Percentiles rank a stretch among this genome's conserved stretches.
phyloP scores from a whole-genome alignment of 345 rosid species.

The Linum usitatissimum region DNA sequence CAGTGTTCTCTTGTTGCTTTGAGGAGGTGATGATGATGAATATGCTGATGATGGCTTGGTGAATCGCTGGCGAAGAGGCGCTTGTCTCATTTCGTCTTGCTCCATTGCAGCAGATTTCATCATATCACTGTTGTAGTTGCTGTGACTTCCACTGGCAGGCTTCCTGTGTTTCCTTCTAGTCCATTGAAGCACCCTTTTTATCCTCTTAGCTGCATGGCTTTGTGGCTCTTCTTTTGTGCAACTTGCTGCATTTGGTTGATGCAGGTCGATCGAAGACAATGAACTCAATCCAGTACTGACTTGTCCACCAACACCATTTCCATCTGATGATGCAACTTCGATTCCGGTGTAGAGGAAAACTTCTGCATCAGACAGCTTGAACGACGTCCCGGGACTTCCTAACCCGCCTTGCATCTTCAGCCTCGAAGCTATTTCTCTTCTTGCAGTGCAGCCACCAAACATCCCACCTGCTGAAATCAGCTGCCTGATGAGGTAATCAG shows the following conservation, averaged over 20 bases:
- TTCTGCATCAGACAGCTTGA: conserved; percentile 58
- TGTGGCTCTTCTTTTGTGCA: conserved; percentile 35
- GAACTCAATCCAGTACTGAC: conserved; percentile 37
- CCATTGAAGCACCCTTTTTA: conserved; percentile 62
- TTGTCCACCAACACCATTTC: conserved; percentile 23
- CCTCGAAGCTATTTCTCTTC: conserved; percentile 53
- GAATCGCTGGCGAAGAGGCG: conserved; percentile 4
- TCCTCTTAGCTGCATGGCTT: conserved; percentile 40
- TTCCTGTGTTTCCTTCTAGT: conserved; percentile 39
- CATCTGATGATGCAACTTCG: conserved; percentile 29
- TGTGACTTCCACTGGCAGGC: conserved; percentile 2
- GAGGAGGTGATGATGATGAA: neutral
- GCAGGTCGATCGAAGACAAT: conserved; percentile 32
- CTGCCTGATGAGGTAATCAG: conserved; percentile 52
- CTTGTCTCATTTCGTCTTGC: neutral
- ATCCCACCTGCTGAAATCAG: conserved; percentile 74
- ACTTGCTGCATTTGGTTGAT: conserved; percentile 19
- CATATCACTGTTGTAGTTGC: too few species aligned
- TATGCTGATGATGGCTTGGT: neutral
- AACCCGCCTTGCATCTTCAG: conserved; percentile 58
- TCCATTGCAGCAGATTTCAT: neutral
- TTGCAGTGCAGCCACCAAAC: conserved; percentile 37
- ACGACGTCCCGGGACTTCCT: conserved; percentile 73
- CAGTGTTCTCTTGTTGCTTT: conserved; percentile 2
- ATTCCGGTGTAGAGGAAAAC: conserved; percentile 47